Percentiles rank a stretch among this genome's conserved stretches.
These are phyloP conservation scores for Xanthoconium separans DNA, from an alignment of 1,284 basidiomycete species.

Conservation along the genomic window DNA sequence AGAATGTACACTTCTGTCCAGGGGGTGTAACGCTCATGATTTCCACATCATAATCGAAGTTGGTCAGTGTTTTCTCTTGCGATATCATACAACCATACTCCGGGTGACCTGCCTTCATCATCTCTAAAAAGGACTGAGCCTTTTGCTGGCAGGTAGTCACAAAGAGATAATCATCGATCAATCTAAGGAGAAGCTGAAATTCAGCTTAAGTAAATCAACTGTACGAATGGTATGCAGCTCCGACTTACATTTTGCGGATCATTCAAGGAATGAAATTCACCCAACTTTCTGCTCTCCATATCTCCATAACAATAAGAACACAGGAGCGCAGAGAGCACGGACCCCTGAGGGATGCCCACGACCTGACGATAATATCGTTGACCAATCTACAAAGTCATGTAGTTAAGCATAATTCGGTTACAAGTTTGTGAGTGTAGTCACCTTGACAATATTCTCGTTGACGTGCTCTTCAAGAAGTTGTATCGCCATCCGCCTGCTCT, in stretches of 20 bases:
- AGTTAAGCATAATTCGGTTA: background rate
- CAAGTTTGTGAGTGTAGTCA: slow-evolving; percentile 25
- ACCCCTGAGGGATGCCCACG: slow-evolving; percentile 95
- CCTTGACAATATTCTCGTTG: slow-evolving; percentile 89
- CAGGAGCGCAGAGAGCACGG: slow-evolving; percentile 83
- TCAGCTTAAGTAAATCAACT: background rate
- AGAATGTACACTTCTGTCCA: slow-evolving; percentile 44
- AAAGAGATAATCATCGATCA: slow-evolving; percentile 94
- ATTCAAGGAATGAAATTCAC: slow-evolving; percentile 57
- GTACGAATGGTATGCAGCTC: background rate
- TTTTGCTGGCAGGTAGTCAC: slow-evolving; percentile 69
- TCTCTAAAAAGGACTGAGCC: slow-evolving; percentile 72
- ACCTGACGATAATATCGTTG: slow-evolving; percentile 78
- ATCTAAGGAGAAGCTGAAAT: slow-evolving; percentile 71
- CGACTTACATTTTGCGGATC: slow-evolving; percentile 57
- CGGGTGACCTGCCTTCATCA: slow-evolving; percentile 85
- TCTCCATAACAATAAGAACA: slow-evolving; percentile 96
- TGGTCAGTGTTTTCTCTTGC: slow-evolving; percentile 84
- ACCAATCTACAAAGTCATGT: slow-evolving; percentile 59
- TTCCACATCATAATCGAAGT: slow-evolving; percentile 70
- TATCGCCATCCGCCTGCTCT: slow-evolving; percentile 62
- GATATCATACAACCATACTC: slow-evolving; percentile 94
- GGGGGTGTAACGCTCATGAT: slow-evolving; percentile 53
- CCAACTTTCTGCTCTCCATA: slow-evolving; percentile 59
- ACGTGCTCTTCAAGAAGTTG: slow-evolving; percentile 86